Conservation (phyloP, 345 rosid species). For the Excoecaria agallocha region DNA sequence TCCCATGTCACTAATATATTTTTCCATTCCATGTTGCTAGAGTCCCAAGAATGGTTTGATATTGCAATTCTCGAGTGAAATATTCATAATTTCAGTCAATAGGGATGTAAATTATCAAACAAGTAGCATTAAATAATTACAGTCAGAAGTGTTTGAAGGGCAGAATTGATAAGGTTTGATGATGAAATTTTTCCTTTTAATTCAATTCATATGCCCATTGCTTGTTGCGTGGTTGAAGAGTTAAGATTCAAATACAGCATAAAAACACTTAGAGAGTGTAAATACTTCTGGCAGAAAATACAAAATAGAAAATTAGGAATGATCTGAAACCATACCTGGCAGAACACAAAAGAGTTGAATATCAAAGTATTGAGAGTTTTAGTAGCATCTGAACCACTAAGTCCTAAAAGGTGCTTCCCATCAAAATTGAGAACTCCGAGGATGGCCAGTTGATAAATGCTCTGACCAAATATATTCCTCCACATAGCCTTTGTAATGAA, state of each 20-base stretch:
- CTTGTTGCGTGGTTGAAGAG: not conserved
- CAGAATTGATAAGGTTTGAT: not conserved
- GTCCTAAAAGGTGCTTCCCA: conserved; percentile 26
- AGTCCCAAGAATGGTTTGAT: no score
- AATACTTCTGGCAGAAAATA: no score
- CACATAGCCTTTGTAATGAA: conserved; percentile 87
- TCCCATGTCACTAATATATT: no score
- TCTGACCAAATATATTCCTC: conserved; percentile 91
- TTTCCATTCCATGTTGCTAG: no score
- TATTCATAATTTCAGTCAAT: not conserved
- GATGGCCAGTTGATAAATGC: conserved; percentile 48
- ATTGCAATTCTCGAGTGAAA: no score
- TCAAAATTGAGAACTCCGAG: conserved; percentile 31
- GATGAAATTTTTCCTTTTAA: not conserved
- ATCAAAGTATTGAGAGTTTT: conserved; percentile 25
- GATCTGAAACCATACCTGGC: conserved; percentile 52
- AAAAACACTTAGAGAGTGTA: not conserved
- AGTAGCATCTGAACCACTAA: conserved; percentile 55
- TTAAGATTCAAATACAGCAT: not conserved
- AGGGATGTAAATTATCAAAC: not conserved
- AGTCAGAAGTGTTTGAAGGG: not conserved
- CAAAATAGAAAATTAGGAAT: not conserved
- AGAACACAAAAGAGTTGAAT: conserved; percentile 36
- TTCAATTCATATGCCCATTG: not conserved
- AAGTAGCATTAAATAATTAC: not conserved